Conservation (phyloP, 495 filamentous ascomycete genomes). For the Annulohypoxylon bovei region DNA sequence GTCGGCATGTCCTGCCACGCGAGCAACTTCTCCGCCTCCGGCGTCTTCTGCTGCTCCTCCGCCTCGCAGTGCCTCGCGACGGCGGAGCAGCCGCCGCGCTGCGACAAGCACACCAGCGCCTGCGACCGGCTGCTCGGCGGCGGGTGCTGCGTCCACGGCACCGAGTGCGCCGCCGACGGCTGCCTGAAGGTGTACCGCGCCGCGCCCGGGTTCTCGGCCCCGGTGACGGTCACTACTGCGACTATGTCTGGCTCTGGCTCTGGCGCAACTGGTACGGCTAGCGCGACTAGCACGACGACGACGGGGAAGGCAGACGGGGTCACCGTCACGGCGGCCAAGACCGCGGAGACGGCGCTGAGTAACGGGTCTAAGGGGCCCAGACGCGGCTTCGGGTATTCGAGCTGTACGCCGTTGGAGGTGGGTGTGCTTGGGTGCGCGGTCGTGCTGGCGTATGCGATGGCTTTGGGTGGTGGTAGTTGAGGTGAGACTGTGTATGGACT, state of each 20-base stretch:
- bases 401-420: slow-evolving; percentile 16
- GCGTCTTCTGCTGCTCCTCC: slow-evolving; percentile 32
- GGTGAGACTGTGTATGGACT: slow-evolving; percentile 4
- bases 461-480: slow-evolving; percentile 6
- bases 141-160: slow-evolving; percentile 31
- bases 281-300: background rate
- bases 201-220: slow-evolving; percentile 28
- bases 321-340: slow-evolving; percentile 28
- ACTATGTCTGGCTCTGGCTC: background rate
- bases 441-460: slow-evolving; percentile 21
- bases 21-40: slow-evolving; percentile 30
- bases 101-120: slow-evolving; percentile 3
- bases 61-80: slow-evolving; percentile 10
- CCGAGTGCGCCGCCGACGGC: slow-evolving; percentile 26
- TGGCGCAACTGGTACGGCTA: background rate
- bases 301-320: slow-evolving; percentile 2
- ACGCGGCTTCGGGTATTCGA: slow-evolving; percentile 20
- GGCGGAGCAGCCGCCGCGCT: slow-evolving; percentile 19
- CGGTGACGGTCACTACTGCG: background rate
- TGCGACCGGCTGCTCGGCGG: slow-evolving; percentile 27
- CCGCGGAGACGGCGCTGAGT: slow-evolving; percentile 30
- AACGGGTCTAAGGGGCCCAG: background rate
- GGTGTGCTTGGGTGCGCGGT: background rate
- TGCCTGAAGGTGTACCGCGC: slow-evolving; percentile 37
- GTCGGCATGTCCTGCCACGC: slow-evolving; percentile 23